Percentiles rank a stretch among this genome's conserved stretches.
phyloP scores from a whole-genome alignment of 257 asterid species.

The Gentiana macrophylla region DNA sequence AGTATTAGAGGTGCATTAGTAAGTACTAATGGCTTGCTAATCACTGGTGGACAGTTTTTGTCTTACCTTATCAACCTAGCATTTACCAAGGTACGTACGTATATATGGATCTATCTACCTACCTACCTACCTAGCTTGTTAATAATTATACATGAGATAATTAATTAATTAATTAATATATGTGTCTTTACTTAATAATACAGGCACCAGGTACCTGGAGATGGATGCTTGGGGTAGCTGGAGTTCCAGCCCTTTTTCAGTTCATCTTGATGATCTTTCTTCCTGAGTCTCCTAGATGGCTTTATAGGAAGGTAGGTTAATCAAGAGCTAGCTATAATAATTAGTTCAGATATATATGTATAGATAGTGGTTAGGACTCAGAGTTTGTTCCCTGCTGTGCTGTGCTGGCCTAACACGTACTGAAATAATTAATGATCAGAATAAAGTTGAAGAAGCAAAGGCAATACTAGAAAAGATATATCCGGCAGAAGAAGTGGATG shows the following conservation, averaged over 20 bases:
- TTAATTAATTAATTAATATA: too few relatives aligned
- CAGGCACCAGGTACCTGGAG: slow-evolving; percentile 97
- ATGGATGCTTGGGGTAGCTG: slow-evolving; percentile 98
- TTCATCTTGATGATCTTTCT: slow-evolving; percentile 69
- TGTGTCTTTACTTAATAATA: too few relatives aligned
- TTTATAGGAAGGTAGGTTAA: slow-evolving; percentile 56
- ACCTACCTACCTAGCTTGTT: too few relatives aligned
- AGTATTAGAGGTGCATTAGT: slow-evolving; percentile 72
- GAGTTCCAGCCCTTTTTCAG: slow-evolving; percentile 68
- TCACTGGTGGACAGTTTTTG: slow-evolving; percentile 79
- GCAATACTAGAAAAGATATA: slow-evolving; percentile 57
- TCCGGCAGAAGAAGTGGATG: slow-evolving; percentile 58
- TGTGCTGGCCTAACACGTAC: too few relatives aligned
- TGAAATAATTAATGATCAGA: slow-evolving; percentile 16
- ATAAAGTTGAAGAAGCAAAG: slow-evolving; percentile 55
- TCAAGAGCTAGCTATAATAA: too few relatives aligned
- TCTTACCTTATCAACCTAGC: slow-evolving; percentile 68
- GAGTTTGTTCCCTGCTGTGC: too few relatives aligned
- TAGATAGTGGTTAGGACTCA: too few relatives aligned
- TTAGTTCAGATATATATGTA: too few relatives aligned
- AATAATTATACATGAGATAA: too few relatives aligned
- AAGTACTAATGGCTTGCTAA: slow-evolving; percentile 70
- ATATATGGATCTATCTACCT: too few relatives aligned
- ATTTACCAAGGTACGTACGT: slow-evolving; percentile 41
- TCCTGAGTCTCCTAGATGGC: slow-evolving; percentile 99